phyloP scores from a whole-genome alignment of 106 monocot species.

The Allium sativum region DNA sequence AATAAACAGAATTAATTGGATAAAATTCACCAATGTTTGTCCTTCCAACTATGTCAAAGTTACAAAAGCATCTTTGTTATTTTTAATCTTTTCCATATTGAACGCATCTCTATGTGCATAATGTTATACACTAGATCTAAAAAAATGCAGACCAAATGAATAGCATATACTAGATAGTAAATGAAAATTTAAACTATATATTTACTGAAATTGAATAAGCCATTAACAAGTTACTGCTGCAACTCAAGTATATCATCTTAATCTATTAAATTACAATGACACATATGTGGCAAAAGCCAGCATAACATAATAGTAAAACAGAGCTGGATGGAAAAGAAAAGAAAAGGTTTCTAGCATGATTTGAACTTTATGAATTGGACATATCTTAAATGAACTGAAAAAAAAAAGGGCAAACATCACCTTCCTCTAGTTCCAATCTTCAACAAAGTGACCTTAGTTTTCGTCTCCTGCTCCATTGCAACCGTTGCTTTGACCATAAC shows the following conservation, averaged over 20 bases:
- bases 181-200: too few relatives aligned
- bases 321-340: background rate
- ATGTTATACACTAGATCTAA: background rate
- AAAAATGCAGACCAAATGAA: background rate
- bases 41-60: too few relatives aligned
- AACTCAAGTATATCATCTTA: background rate
- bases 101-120: too few relatives aligned
- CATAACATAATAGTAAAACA: background rate
- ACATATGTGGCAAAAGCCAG: background rate
- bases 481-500: conserved; percentile 33
- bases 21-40: too few relatives aligned
- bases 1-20: too few relatives aligned
- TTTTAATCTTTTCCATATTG: too few relatives aligned
- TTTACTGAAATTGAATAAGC: too few relatives aligned
- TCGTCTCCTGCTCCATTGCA: conserved; percentile 57
- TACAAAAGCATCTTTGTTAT: too few relatives aligned
- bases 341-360: background rate
- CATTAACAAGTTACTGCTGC: background rate
- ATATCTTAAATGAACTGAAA: conserved; percentile 1
- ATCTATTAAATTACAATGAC: background rate
- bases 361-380: conserved; percentile 3
- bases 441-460: conserved; percentile 61
- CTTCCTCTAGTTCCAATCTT: conserved; percentile 93
- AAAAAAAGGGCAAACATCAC: conserved; percentile 17
- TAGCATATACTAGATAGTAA: background rate